Base-by-base conservation (phyloP, 164 flowering plant genomes). In the Aristolochia contorta region DNA sequence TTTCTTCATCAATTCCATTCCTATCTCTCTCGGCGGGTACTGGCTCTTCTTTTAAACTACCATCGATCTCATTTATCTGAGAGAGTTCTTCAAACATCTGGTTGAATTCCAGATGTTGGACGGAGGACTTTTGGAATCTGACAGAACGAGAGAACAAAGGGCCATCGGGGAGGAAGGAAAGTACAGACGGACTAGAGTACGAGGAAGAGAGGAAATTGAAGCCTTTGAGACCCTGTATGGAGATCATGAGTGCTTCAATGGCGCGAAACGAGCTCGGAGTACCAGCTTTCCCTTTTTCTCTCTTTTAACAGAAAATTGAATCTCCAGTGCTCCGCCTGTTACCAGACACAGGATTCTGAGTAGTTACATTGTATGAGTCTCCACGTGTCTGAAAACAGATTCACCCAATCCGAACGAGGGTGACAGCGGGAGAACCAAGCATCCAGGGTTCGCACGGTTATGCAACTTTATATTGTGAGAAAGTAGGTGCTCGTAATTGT, bases 61-160 rank as follows among this genome's bases (percentile, higher is more conserved):
- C 48, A 14, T 12, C 32, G 48, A 25, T 52, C 59, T 23, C 24
- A 47, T 12, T 24, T 33, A 33, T 12, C 1, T 6, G 54, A 30
- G 18, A 3, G 47, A 33, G 60, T 30, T 45, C 59, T 13, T 48
- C 63, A 6, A 12, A 63, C 19, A 4, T 51, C 25, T 49, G 27
- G 14, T 62, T 61, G 49, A 50, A 48, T 12, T 49, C 69, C 54
- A 54, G 47, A n/a, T 46, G 56, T 12, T 48, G 47, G 54, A 58
- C 54, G 0, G 60, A 56, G 59, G 68, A 30, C 53, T 68, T 56
- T 18, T 65, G 65, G 27, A 69, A 45, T 58, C 54, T 21, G 61
- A n/a, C 22, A 33, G 24, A 37, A 62, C 54, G 57, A 19, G 47
- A 16, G 16, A 41, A 41, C 9, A 10, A 37, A 37, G 43, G 12